Conservation (phyloP, 2,329 filamentous ascomycete species). For the Juglanconis sp. region DNA sequence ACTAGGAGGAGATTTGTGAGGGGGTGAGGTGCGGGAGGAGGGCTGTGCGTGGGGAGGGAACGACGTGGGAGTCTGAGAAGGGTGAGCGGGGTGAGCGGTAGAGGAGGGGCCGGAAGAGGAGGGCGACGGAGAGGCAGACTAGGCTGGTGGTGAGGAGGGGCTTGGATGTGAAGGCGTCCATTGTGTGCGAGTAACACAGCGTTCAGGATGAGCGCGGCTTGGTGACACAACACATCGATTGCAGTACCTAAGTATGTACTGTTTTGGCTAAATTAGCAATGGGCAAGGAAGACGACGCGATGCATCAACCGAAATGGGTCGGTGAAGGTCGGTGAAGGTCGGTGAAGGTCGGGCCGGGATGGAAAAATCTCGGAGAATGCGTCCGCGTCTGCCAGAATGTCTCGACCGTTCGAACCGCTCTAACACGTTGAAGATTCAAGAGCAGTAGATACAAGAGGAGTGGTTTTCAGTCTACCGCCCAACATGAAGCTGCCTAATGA, state of each 20-base stretch:
- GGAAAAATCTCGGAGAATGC: not conserved
- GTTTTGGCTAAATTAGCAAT: too few relatives aligned
- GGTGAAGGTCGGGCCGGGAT: not conserved
- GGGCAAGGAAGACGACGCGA: too few relatives aligned
- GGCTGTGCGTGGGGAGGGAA: constrained; percentile 12
- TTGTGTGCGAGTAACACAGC: not conserved
- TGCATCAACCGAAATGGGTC: too few relatives aligned
- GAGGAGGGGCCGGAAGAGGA: constrained; percentile 2
- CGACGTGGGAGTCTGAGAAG: constrained; percentile 22
- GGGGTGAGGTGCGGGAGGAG: not conserved
- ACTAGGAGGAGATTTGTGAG: not conserved
- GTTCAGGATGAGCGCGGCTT: too few relatives aligned
- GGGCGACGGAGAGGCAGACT: constrained; percentile 5
- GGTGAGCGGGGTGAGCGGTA: constrained; percentile 8
- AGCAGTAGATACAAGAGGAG: constrained; percentile 83
- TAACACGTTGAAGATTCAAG: constrained; percentile 72
- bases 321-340: not conserved
- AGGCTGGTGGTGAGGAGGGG: not conserved
- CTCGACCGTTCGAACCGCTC: constrained; percentile 81
- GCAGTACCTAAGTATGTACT: too few relatives aligned
- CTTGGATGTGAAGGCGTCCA: not conserved
- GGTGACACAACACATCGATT: too few relatives aligned
- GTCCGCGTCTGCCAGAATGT: constrained; percentile 43
- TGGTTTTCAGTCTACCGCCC: constrained; percentile 59
- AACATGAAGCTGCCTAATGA: constrained; percentile 53